Evolutionary conservation across 2,329 filamentous ascomycete genomes (phyloP).

Genomic region (Bipolaris bicolor): DNA sequence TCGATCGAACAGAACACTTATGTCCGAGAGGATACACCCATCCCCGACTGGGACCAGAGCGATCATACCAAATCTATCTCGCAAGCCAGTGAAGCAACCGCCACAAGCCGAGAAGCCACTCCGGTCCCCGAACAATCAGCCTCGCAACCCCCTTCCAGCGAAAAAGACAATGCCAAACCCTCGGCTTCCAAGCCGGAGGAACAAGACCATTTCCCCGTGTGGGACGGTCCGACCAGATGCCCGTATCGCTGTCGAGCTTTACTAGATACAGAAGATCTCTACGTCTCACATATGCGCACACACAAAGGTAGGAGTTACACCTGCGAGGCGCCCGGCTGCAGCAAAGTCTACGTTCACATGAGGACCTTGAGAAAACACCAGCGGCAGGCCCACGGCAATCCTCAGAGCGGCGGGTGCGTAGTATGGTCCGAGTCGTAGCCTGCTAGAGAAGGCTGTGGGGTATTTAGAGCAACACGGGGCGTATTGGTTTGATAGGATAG

Average conservation of each 20-base stretch:
- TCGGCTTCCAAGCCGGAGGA: not conserved
- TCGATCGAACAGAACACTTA: not conserved
- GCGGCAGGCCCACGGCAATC: not conserved
- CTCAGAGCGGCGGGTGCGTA: not conserved
- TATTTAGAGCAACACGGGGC: not conserved
- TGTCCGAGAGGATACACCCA: not conserved
- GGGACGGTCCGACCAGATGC: not conserved
- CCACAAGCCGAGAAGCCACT: not conserved
- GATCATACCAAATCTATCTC: not conserved
- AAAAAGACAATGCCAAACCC: not conserved
- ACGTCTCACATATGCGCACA: not conserved
- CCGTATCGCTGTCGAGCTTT: not conserved
- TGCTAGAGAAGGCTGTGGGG: not conserved
- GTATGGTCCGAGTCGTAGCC: not conserved
- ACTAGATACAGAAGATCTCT: not conserved
- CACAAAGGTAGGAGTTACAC: not conserved
- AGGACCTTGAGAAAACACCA: not conserved
- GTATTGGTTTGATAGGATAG: not conserved
- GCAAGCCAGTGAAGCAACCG: not conserved
- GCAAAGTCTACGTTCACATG: not conserved
- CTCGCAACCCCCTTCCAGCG: not conserved
- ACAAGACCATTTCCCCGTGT: not conserved
- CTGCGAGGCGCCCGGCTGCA: not conserved
- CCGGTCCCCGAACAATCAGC: not conserved
- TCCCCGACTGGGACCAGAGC: not conserved